Base-by-base conservation (phyloP, 176 grass and related monocot species). In the Musa troglodytarum region DNA sequence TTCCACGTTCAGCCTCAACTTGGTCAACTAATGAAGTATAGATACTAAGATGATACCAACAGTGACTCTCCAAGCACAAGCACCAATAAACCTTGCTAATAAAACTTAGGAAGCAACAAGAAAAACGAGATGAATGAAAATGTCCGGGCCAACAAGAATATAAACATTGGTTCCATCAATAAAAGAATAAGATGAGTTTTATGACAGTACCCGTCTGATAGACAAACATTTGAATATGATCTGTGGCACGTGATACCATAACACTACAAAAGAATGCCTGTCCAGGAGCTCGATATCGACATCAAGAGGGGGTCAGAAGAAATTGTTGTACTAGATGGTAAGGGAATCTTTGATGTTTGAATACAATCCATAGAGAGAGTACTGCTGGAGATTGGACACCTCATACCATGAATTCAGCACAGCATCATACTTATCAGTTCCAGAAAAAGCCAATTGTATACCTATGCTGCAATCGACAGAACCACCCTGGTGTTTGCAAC, bases 341-440 rank as follows among this genome's bases (percentile, higher is more conserved):
- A 98, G 71, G 26, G 94, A 98, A 82, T 88, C 88, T 80, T 83
- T 93, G 57, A 98, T 75, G 79, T 87, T 64, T 69, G 94, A 98
- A 80, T 91, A 91, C 26, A 98, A 82, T 16, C 84, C 80, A 51
- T 57, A 80, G 11, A 96, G 85, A 20, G 94, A 98, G 86, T 93
- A 91, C 79, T 98, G 94, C 69, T 80, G 83, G 66, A 98, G 86
- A 63, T 89, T 93, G 22, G 90, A 88, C 52, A 93, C 94, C 78
- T 98, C 90, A 64, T 93, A 98, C 94, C 90, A 98, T 17, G 90
- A 93, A 71, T 98, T 98, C 70, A 91, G 82, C 21, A 89, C 86
- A 2, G 78, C 84, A 43, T 98, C 88, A 21, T 93, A 83, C 68
- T 85, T 89, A 81, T 98, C 90, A 2, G 90, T 93, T 56, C 94